Conservation (phyloP, 148 eudicot genomes). For the Dysphania ambrosioides region DNA sequence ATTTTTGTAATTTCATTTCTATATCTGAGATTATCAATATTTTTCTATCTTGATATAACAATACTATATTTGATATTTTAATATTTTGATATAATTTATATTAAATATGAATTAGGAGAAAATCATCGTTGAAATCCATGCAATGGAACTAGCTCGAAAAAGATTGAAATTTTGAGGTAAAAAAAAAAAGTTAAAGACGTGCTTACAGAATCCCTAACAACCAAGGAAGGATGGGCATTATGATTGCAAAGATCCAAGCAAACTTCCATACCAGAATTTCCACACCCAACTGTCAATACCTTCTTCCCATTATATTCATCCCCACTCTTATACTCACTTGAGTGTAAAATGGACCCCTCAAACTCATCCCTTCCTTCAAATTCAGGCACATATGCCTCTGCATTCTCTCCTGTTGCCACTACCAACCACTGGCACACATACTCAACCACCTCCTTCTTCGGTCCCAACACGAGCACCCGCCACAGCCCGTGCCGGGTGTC, state of each 20-base stretch:
- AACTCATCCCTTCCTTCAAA: slow-evolving; percentile 44
- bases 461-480: slow-evolving; percentile 33
- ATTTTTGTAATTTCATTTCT: no score
- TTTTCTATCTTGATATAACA: no score
- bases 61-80: no score
- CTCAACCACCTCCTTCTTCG: slow-evolving; percentile 30
- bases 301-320: slow-evolving; percentile 31
- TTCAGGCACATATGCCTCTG: slow-evolving; percentile 44
- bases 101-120: no score
- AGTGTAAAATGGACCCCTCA: slow-evolving; percentile 41
- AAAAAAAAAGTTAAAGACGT: background rate
- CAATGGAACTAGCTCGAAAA: no score
- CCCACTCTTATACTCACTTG: slow-evolving; percentile 58
- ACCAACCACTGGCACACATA: slow-evolving; percentile 49
- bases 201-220: slow-evolving; percentile 69
- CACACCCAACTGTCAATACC: slow-evolving; percentile 76
- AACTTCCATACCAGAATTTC: slow-evolving; percentile 79
- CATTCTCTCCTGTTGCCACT: slow-evolving; percentile 73
- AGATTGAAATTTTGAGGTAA: background rate
- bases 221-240: slow-evolving; percentile 52
- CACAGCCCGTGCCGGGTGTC: slow-evolving; percentile 35
- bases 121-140: background rate
- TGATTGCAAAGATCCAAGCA: slow-evolving; percentile 69
- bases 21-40: no score
- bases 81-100: no score